Conservation (phyloP, 2,329 filamentous ascomycete genomes). For the Rhexocercosporidium sp. region DNA sequence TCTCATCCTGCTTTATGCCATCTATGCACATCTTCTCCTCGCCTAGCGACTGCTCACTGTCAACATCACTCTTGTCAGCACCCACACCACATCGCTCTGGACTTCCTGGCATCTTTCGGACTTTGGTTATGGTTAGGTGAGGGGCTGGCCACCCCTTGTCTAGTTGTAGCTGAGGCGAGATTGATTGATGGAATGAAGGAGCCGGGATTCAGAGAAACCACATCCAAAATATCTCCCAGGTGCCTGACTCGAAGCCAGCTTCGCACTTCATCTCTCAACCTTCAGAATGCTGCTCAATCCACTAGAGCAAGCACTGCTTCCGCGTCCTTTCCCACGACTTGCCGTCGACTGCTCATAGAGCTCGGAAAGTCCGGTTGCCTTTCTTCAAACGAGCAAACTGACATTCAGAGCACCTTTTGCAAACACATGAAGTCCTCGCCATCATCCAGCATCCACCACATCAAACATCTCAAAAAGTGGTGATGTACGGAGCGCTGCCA, state of each 20-base stretch:
- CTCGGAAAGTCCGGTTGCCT: background rate
- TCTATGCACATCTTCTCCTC: background rate
- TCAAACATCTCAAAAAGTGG: background rate
- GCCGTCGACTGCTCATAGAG: background rate
- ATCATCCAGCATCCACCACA: background rate
- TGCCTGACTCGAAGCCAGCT: background rate
- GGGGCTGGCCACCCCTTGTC: conserved; percentile 4
- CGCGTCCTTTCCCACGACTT: background rate
- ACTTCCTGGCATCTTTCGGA: background rate
- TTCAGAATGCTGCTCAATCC: background rate
- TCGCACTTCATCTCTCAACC: background rate
- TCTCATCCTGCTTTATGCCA: background rate
- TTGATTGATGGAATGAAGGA: background rate
- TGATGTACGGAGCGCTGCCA: background rate
- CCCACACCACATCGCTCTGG: background rate
- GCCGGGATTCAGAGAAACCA: background rate
- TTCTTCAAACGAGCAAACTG: background rate
- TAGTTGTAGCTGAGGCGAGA: background rate
- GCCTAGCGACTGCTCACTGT: background rate
- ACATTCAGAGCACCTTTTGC: background rate
- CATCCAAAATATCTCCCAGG: background rate
- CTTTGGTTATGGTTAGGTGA: background rate
- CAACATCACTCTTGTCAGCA: background rate
- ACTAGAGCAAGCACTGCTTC: background rate
- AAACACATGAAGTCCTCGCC: background rate